A percentile compares a stretch with the other conserved stretches of the same genome.
These are phyloP conservation scores for Candida pseudofarinosa DNA, from an alignment of 805 yeast genomes.

Conservation along the genomic window DNA sequence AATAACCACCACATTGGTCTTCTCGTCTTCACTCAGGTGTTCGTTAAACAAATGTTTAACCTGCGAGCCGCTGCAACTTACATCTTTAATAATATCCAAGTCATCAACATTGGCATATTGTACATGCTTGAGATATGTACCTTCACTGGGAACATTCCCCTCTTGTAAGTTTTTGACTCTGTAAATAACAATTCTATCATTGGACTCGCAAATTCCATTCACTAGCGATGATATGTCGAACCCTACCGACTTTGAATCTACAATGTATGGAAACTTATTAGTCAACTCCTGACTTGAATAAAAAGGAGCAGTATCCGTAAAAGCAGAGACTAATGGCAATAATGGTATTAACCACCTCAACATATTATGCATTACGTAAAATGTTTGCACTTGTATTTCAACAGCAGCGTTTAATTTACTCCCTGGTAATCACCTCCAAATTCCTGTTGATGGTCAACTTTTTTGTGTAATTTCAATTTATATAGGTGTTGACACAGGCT, in stretches of 20 bases:
- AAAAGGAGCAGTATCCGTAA: slow-evolving; percentile 21
- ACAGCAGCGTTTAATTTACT: not conserved
- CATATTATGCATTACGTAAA: not conserved
- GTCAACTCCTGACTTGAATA: slow-evolving; percentile 13
- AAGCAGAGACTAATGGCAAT: slow-evolving; percentile 14
- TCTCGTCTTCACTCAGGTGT: not conserved
- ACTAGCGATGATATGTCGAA: slow-evolving; percentile 13
- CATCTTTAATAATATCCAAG: slow-evolving; percentile 15
- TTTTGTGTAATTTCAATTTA: not conserved
- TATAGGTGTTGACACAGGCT: too few relatives aligned
- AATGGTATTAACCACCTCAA: slow-evolving; percentile 2
- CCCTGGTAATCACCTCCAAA: not conserved
- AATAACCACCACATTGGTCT: slow-evolving; percentile 15
- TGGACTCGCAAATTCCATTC: slow-evolving; percentile 14
- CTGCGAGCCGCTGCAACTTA: slow-evolving; percentile 8
- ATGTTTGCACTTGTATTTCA: not conserved
- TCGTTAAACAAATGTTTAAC: slow-evolving; percentile 4
- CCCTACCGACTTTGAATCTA: slow-evolving; percentile 17
- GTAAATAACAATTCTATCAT: slow-evolving; percentile 19
- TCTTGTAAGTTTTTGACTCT: slow-evolving; percentile 19
- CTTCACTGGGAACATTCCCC: slow-evolving; percentile 3
- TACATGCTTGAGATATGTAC: slow-evolving; percentile 15
- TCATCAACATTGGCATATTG: slow-evolving; percentile 14
- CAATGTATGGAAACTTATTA: slow-evolving; percentile 16
- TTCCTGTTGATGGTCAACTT: not conserved